A percentile compares a stretch with the other conserved stretches of the same genome.
phyloP scores from a whole-genome alignment of 371 early-diverging fungal species.

The Rhizopus delemar region DNA sequence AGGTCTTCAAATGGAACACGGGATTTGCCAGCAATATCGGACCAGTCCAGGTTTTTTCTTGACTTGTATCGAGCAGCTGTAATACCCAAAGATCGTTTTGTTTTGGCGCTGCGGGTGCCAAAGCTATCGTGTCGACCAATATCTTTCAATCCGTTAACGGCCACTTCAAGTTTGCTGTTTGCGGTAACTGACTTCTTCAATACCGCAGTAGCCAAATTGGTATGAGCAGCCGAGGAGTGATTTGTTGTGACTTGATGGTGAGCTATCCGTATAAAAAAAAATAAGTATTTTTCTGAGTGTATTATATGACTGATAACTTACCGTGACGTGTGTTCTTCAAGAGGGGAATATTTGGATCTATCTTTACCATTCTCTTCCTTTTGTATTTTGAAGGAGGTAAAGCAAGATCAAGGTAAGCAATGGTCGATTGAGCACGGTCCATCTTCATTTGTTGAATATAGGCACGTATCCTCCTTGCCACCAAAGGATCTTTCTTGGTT shows the following conservation, averaged over 20 bases:
- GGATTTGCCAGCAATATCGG: conserved; percentile 50
- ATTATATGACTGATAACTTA: background rate
- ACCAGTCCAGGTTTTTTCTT: conserved; percentile 42
- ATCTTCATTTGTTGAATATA: conserved; percentile 24
- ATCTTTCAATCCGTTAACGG: background rate
- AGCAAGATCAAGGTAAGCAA: conserved; percentile 46
- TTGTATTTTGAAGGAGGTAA: conserved; percentile 21
- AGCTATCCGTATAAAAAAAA: background rate
- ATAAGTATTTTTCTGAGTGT: background rate
- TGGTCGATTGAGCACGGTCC: conserved; percentile 28
- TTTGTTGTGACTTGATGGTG: background rate
- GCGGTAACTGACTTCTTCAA: background rate
- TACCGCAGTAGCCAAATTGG: background rate
- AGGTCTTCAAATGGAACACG: conserved; percentile 64
- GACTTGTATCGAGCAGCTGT: conserved; percentile 50
- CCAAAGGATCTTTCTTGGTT: conserved; percentile 22
- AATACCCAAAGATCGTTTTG: conserved; percentile 46
- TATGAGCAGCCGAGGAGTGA: background rate
- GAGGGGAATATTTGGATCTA: conserved; percentile 13
- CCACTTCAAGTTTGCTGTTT: background rate
- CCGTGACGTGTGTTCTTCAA: conserved; percentile 11
- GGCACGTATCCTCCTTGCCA: conserved; percentile 19
- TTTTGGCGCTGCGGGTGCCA: conserved; percentile 21
- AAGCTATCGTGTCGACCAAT: conserved; percentile 18
- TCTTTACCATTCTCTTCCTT: conserved; percentile 15